Conservation (phyloP, 1,139 yeast species). For the Yamadazyma siamensis region DNA sequence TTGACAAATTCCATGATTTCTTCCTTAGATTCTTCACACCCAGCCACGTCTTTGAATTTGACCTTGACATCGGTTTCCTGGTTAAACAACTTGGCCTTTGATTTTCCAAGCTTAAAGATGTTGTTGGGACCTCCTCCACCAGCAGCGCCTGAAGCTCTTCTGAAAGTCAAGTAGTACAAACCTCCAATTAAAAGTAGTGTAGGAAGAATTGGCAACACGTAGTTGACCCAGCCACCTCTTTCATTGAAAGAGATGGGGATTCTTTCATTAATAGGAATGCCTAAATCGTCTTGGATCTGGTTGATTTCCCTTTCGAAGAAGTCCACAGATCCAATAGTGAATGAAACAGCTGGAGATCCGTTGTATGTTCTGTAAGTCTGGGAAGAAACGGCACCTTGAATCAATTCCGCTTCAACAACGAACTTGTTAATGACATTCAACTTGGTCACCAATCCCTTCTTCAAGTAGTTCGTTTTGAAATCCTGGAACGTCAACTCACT, state of each 20-base stretch:
- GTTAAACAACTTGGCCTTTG: slow-evolving; percentile 68
- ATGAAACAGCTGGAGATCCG: slow-evolving; percentile 48
- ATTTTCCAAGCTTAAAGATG: slow-evolving; percentile 60
- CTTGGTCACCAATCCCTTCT: slow-evolving; percentile 76
- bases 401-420: slow-evolving; percentile 71
- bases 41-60: slow-evolving; percentile 78
- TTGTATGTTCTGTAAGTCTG: slow-evolving; percentile 34
- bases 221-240: slow-evolving; percentile 54
- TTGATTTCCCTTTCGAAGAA: slow-evolving; percentile 68
- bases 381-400: slow-evolving; percentile 52
- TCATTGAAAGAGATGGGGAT: slow-evolving; percentile 65
- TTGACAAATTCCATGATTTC: slow-evolving; percentile 84
- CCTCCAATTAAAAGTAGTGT: slow-evolving; percentile 70
- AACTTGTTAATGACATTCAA: slow-evolving; percentile 74
- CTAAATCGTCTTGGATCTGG: slow-evolving; percentile 57
- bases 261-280: slow-evolving; percentile 56
- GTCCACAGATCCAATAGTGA: slow-evolving; percentile 73
- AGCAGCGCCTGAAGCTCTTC: slow-evolving; percentile 46
- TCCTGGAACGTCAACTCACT: slow-evolving; percentile 81
- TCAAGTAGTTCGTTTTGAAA: slow-evolving; percentile 77
- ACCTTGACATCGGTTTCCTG: slow-evolving; percentile 70
- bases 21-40: slow-evolving; percentile 79
- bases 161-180: slow-evolving; percentile 63
- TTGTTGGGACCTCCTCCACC: slow-evolving; percentile 59
- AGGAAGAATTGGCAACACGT: slow-evolving; percentile 61